These are phyloP conservation scores for Colletotrichum noveboracense DNA, from an alignment of 2,329 filamentous ascomycete species.

Conservation along the genomic window DNA sequence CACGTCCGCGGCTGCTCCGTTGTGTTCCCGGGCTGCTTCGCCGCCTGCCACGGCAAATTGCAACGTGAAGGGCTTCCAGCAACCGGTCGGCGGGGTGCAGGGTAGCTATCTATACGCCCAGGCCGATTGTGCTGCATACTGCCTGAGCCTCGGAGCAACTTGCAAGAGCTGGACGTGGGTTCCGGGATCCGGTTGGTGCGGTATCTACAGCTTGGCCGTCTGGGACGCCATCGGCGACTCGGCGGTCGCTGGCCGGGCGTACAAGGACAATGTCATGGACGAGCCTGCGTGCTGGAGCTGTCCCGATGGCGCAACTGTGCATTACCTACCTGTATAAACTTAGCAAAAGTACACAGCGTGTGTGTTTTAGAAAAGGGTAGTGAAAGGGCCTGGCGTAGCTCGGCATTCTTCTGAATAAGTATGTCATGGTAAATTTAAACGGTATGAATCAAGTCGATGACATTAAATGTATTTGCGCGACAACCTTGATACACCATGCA, in stretches of 20 bases:
- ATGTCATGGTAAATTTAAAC: no score
- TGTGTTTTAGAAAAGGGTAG: neutral
- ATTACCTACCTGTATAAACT: neutral
- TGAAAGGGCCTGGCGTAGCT: neutral
- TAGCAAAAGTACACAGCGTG: neutral
- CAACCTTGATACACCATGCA: neutral
- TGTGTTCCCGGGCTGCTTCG: neutral
- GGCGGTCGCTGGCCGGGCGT: neutral
- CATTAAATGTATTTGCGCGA: neutral
- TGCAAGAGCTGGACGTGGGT: slow-evolving; percentile 2
- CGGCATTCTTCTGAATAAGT: neutral
- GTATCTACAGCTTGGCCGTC: neutral
- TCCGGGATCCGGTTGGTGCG: neutral
- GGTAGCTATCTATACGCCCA: neutral
- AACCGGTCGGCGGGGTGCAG: neutral
- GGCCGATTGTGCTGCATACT: neutral
- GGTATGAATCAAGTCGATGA: neutral
- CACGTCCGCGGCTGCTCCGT: neutral
- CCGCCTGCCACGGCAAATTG: neutral
- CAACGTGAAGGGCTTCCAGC: slow-evolving; percentile 1
- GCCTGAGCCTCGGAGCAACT: neutral
- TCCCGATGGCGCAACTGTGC: neutral
- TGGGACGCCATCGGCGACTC: slow-evolving; percentile 5
- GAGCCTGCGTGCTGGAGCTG: slow-evolving; percentile 1
- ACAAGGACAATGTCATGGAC: neutral